phyloP scores from a whole-genome alignment of 2,329 filamentous ascomycete species.

The Rutstroemia sp. region DNA sequence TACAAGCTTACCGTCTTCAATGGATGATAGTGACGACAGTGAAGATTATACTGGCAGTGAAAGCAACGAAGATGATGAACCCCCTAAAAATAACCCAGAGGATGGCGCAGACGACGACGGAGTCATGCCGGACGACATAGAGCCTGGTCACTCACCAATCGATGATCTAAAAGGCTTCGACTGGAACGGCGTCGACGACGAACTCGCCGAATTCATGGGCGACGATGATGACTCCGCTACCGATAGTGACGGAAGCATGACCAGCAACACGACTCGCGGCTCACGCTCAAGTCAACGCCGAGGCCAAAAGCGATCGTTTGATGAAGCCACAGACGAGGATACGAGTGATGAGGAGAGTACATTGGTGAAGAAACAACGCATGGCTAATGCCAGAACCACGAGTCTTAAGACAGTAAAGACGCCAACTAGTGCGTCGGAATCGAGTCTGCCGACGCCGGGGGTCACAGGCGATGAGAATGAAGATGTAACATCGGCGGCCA shows the following conservation, averaged over 20 bases:
- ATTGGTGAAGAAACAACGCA: conserved; percentile 44
- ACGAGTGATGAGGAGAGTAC: conserved; percentile 41
- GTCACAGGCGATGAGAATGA: conserved; percentile 35
- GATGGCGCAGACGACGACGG: conserved; percentile 39
- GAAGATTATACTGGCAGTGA: conserved; percentile 28
- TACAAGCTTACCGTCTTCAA: conserved; percentile 37
- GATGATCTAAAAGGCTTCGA: conserved; percentile 52
- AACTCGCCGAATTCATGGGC: conserved; percentile 67
- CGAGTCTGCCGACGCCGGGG: conserved; percentile 35
- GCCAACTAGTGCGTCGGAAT: conserved; percentile 33
- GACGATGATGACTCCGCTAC: conserved; percentile 44
- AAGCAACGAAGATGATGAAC: conserved; percentile 29
- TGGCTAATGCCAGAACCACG: conserved; percentile 40
- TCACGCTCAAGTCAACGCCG: conserved; percentile 17
- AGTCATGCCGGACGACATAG: conserved; percentile 42
- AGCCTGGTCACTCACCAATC: conserved; percentile 44
- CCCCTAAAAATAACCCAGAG: conserved; percentile 24
- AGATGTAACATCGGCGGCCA: conserved; percentile 18
- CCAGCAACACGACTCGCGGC: conserved; percentile 17
- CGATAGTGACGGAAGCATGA: conserved; percentile 27
- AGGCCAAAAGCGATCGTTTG: conserved; percentile 26
- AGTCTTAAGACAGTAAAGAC: conserved; percentile 40
- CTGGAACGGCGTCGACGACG: conserved; percentile 59
- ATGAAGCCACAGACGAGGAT: conserved; percentile 35
- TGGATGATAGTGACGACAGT: conserved; percentile 36